phyloP scores from a whole-genome alignment of 108 stramenopile genomes.

The Cyclotella baltica region DNA sequence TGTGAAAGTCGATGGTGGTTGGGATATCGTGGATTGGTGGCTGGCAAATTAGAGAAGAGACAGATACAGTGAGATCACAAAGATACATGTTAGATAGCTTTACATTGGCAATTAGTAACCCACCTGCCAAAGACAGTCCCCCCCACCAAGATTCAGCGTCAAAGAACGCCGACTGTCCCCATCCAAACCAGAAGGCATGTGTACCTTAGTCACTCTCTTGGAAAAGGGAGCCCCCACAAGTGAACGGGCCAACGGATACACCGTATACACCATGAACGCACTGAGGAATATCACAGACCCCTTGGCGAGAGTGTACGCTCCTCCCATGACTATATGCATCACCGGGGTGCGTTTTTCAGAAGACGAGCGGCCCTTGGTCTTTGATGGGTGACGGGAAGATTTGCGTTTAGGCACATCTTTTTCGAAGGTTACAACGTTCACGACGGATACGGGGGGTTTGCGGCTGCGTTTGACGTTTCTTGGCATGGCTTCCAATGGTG shows the following conservation, averaged over 20 bases:
- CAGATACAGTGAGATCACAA: not conserved
- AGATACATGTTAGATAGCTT: not conserved
- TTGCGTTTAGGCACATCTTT: not conserved
- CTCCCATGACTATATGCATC: not conserved
- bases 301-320: not conserved
- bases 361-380: not conserved
- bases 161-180: not conserved
- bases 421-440: not conserved
- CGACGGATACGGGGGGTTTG: not conserved
- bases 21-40: slow-evolving; percentile 35
- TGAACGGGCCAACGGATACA: not conserved
- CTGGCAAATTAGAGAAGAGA: not conserved
- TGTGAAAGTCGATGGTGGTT: slow-evolving; percentile 39
- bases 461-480: not conserved
- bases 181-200: slow-evolving; percentile 1
- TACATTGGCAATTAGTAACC: not conserved
- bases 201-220: not conserved
- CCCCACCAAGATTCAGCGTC: slow-evolving; percentile 13
- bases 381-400: no score
- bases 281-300: not conserved
- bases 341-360: no score
- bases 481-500: not conserved
- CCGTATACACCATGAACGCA: not conserved
- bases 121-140: slow-evolving; percentile 42
- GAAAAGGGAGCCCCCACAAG: not conserved